Percentiles rank a stretch among this genome's conserved stretches.
phyloP scores from a whole-genome alignment of 345 rosid species.

The Ceriops tagal region DNA sequence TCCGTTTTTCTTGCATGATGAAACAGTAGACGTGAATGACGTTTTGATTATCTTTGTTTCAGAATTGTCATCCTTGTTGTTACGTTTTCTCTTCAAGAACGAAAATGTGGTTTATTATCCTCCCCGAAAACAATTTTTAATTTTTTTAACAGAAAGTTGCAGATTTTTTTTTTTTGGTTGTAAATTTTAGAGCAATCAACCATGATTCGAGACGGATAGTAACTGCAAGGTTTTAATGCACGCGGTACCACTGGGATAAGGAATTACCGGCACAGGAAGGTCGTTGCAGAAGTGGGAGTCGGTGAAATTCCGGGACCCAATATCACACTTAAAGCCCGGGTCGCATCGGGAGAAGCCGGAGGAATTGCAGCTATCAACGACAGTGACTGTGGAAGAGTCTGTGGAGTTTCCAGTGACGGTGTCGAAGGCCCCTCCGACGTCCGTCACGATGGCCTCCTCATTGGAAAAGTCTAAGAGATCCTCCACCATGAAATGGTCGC shows the following conservation, averaged over 20 bases:
- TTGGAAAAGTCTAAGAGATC: conserved; percentile 87
- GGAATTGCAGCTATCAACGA: conserved; percentile 65
- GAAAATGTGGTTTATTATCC: no score
- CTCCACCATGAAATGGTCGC: conserved; percentile 74
- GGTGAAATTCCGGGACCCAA: conserved; percentile 33
- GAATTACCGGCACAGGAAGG: conserved; percentile 80
- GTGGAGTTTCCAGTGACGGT: conserved; percentile 39
- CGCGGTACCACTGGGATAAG: background rate
- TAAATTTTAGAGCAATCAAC: no score
- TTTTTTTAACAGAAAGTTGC: no score
- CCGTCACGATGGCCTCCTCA: conserved; percentile 51
- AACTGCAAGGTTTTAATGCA: background rate
- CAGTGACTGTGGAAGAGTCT: conserved; percentile 52
- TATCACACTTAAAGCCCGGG: conserved; percentile 33
- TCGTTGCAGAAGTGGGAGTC: conserved; percentile 60
- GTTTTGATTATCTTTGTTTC: background rate
- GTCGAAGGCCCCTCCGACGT: conserved; percentile 23
- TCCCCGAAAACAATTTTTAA: no score
- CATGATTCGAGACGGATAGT: no score
- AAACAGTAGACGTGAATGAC: background rate
- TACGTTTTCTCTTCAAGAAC: no score
- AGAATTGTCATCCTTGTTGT: background rate
- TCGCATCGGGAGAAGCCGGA: conserved; percentile 40
- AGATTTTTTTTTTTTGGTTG: no score
- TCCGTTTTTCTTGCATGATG: background rate